Conservation (phyloP, 306 rosid species). For the Lathyrus aphaca region DNA sequence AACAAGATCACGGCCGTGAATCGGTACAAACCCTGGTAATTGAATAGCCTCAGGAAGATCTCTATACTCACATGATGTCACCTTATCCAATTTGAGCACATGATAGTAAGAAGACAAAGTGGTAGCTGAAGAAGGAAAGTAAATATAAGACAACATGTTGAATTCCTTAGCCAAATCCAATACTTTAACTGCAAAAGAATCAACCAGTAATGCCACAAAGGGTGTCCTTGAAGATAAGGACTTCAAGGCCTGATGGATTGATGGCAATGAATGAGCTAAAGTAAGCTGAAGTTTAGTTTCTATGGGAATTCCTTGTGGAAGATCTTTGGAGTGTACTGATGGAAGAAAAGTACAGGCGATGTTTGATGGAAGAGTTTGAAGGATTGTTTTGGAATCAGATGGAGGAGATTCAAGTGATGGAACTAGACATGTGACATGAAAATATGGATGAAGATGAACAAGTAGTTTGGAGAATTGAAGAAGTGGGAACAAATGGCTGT, state of each 20-base stretch:
- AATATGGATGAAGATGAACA: slow-evolving; percentile 15
- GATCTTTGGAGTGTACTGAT: neutral
- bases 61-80: slow-evolving; percentile 28
- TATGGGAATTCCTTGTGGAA: neutral
- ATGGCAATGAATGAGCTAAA: neutral
- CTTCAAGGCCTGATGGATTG: slow-evolving; percentile 2
- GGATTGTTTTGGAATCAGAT: neutral
- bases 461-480: slow-evolving; percentile 41
- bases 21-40: slow-evolving; percentile 36
- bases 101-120: neutral
- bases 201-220: slow-evolving; percentile 18
- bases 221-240: slow-evolving; percentile 1
- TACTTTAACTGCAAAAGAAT: neutral
- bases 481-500: slow-evolving; percentile 32
- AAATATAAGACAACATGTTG: slow-evolving; percentile 22
- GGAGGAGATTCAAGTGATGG: slow-evolving; percentile 25
- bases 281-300: neutral
- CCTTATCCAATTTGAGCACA: slow-evolving; percentile 11
- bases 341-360: slow-evolving; percentile 23
- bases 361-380: slow-evolving; percentile 28
- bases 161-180: slow-evolving; percentile 21
- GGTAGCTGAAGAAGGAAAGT: neutral
- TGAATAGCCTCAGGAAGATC: slow-evolving; percentile 13
- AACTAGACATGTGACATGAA: slow-evolving; percentile 25
- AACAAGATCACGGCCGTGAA: slow-evolving; percentile 34